These are phyloP conservation scores for Coniosporium uncinatum DNA, from an alignment of 2,329 filamentous ascomycete species.

Conservation along the genomic window DNA sequence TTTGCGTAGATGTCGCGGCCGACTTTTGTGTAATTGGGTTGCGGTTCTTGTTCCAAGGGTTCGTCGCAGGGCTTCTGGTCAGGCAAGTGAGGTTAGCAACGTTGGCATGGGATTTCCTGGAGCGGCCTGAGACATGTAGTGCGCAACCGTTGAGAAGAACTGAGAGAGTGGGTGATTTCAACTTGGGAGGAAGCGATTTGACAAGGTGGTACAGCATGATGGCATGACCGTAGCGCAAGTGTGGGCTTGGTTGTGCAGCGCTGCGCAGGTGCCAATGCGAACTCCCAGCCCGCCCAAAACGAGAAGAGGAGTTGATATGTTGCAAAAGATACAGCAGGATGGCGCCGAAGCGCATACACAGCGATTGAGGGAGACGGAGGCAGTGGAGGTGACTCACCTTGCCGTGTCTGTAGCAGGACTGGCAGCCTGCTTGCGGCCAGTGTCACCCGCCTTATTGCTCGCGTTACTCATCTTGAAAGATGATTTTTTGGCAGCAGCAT, in stretches of 20 bases:
- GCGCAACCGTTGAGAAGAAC: too few species aligned
- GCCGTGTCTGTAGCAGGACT: constrained; percentile 42
- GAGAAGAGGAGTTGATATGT: too few species aligned
- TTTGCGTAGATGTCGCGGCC: constrained; percentile 40
- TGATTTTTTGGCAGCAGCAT: constrained; percentile 28
- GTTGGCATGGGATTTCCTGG: too few species aligned
- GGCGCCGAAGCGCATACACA: too few species aligned
- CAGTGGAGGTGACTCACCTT: constrained; percentile 6
- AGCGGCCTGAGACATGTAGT: too few species aligned
- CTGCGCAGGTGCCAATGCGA: too few species aligned
- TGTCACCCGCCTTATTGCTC: not conserved
- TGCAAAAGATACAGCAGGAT: too few species aligned
- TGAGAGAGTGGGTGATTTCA: constrained; percentile 7
- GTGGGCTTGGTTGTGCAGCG: too few species aligned
- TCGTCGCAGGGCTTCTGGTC: not conserved
- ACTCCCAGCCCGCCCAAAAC: too few species aligned
- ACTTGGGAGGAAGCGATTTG: constrained; percentile 7
- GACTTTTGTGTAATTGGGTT: constrained; percentile 56
- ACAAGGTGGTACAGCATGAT: constrained; percentile 22
- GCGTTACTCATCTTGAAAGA: constrained; percentile 43
- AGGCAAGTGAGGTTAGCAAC: too few species aligned
- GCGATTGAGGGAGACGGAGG: too few species aligned
- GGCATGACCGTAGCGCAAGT: constrained; percentile 21
- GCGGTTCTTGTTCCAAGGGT: constrained; percentile 37
- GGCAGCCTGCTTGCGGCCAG: constrained; percentile 46